Evolutionary conservation across 148 eudicot genomes (phyloP), one percentile per base, ranked within the genome.

Genomic region (Persicaria maculosa): DNA sequence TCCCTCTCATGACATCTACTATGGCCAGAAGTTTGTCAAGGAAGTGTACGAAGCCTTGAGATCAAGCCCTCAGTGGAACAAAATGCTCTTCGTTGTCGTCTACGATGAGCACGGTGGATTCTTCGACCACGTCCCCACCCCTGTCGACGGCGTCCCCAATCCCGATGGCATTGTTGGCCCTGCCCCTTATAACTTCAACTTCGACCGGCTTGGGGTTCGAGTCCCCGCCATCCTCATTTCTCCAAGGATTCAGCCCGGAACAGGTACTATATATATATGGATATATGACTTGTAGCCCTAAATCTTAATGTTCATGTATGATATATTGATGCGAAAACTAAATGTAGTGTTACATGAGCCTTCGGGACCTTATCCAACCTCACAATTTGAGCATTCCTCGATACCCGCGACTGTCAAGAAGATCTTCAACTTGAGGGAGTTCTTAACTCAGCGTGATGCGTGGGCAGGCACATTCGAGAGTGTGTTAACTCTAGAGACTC

Each of bases 31-130:
- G 17, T 86, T 93, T 50, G 83, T 93, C 64, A 90, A 88, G 72
- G 80, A 90, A 83, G 90, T 93, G 2, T 93, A 93, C 57, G 93
- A 88, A 78, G 82, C 93, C 16, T 57, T 93, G 73, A 87, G 95
- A 76, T 81, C 88, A 44, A 90, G 97, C 68, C 95, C 97, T 2
- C 97, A 92, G 61, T 92, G 97, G 97, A 85, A 88, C 40, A 91
- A 93, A 58, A 93, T 87, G 74, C 65, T 90, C 54, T 83, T 93
- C 72, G 16, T 92, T 1, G 79, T 92, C 20, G 74, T 85, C 71
- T 92, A 92, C 44, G 97, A 92, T 47, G 97, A 92, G 76, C 97
- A 93, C 71, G 97, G 97, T 36, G 97, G 97, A 3, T 93, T 90
- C 76, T 90, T 81, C 59, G 96, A 93, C 75, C 93, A 93, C 78